phyloP scores from a whole-genome alignment of 768 basidiomycete species.

The Boletellus ananiceps region DNA sequence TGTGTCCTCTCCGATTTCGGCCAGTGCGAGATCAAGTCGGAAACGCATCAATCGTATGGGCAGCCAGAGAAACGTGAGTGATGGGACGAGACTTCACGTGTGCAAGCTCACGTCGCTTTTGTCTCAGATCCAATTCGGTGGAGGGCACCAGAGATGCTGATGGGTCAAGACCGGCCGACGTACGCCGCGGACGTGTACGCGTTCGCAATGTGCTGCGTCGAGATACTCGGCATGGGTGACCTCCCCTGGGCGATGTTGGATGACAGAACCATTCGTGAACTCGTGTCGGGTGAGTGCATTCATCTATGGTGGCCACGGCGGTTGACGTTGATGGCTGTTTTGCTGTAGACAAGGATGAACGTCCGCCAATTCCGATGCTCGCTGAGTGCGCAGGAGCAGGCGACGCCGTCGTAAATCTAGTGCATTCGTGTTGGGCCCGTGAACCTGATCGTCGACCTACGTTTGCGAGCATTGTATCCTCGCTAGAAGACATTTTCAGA shows the following conservation, averaged over 20 bases:
- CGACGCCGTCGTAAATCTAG: conserved; percentile 37
- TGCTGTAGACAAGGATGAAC: conserved; percentile 43
- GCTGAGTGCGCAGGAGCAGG: conserved; percentile 32
- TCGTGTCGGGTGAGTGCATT: conserved; percentile 44
- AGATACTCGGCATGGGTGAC: conserved; percentile 58
- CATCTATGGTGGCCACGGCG: background rate
- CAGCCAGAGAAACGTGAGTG: conserved; percentile 40
- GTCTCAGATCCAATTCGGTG: conserved; percentile 64
- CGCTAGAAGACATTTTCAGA: conserved; percentile 43
- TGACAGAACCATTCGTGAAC: conserved; percentile 46
- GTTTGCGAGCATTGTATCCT: conserved; percentile 46
- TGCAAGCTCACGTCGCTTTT: background rate
- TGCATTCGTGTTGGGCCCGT: conserved; percentile 54
- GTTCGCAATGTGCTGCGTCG: conserved; percentile 61
- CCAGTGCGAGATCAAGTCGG: conserved; percentile 73
- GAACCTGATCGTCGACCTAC: conserved; percentile 48
- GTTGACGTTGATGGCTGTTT: conserved; percentile 16
- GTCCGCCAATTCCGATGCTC: conserved; percentile 43
- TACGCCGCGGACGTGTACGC: conserved; percentile 63
- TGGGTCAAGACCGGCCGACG: conserved; percentile 44
- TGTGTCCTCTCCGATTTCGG: conserved; percentile 84
- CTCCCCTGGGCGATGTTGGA: conserved; percentile 53
- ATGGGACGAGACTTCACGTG: background rate
- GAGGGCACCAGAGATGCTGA: conserved; percentile 66
- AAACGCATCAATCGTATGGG: conserved; percentile 59